Percentiles rank a stretch among this genome's conserved stretches.
Evolutionary conservation across 352 stramenopile species (phyloP).

Genomic region (Phytophthora ohioensis): DNA sequence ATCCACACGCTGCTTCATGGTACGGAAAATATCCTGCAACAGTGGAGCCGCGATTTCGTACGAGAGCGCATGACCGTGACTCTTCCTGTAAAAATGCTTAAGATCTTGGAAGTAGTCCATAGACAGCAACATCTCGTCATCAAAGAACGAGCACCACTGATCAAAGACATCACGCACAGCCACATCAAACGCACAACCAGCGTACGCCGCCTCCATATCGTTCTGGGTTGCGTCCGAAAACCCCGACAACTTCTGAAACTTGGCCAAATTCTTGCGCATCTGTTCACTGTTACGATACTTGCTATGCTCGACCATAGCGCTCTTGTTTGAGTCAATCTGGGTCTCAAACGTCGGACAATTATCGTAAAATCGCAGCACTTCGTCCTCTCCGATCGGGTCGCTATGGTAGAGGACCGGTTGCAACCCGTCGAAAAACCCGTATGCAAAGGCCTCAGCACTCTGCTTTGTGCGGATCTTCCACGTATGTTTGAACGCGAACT

Average conservation of each 20-base stretch:
- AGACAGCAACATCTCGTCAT: constrained; percentile 68
- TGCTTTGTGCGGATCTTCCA: constrained; percentile 85
- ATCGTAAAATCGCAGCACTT: constrained; percentile 84
- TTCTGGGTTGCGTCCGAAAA: constrained; percentile 43
- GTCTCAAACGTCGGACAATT: constrained; percentile 77
- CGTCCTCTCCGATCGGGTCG: constrained; percentile 58
- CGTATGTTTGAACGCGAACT: constrained; percentile 80
- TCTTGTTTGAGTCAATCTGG: constrained; percentile 71
- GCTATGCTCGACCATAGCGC: constrained; percentile 59
- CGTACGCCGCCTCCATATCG: constrained; percentile 84
- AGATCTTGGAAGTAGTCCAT: constrained; percentile 91
- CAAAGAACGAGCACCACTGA: constrained; percentile 78
- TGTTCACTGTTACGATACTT: constrained; percentile 57
- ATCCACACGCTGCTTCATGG: constrained; percentile 57
- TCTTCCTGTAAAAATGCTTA: constrained; percentile 90
- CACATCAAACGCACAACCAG: constrained; percentile 84
- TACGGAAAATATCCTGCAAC: constrained; percentile 67
- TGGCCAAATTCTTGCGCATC: constrained; percentile 62
- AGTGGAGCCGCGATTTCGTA: constrained; percentile 81
- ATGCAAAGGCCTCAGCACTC: constrained; percentile 79
- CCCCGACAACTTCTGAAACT: constrained; percentile 50
- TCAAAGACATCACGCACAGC: constrained; percentile 51
- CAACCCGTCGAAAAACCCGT: constrained; percentile 70
- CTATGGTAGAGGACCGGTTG: constrained; percentile 70
- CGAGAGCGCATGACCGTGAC: constrained; percentile 73